Percentiles rank a stretch among this genome's conserved stretches.
phyloP scores from a whole-genome alignment of 352 stramenopile genomes.

The Phytopythium mirpurense region DNA sequence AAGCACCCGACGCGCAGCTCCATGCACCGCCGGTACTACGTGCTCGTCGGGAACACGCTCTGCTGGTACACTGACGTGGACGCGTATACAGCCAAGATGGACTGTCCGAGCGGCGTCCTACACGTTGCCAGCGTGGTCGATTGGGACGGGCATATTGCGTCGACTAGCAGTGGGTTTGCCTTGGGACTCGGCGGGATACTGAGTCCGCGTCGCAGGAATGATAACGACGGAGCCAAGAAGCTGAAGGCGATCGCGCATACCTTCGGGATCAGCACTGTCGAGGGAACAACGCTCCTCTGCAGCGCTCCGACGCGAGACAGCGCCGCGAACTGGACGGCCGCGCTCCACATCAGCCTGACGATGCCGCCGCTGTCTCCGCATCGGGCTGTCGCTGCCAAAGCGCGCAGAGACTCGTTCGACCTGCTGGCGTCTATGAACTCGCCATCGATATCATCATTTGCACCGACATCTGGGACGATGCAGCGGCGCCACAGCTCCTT shows the following conservation, averaged over 20 bases:
- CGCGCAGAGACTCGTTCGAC: conserved; percentile 67
- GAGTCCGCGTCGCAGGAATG: conserved; percentile 5
- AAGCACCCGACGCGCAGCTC: conserved; percentile 53
- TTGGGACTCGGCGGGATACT: conserved; percentile 3
- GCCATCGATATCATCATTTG: not conserved
- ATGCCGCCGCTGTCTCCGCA: conserved; percentile 77
- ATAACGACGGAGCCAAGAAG: conserved; percentile 20
- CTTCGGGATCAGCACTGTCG: conserved; percentile 58
- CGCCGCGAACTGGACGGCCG: conserved; percentile 61
- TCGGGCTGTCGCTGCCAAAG: conserved; percentile 55
- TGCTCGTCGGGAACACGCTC: conserved; percentile 69
- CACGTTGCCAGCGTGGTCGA: conserved; percentile 57
- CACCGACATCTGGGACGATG: not conserved
- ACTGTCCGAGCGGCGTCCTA: conserved; percentile 49
- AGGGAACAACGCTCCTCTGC: conserved; percentile 62
- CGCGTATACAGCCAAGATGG: conserved; percentile 38
- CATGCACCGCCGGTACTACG: conserved; percentile 78
- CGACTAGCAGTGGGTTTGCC: conserved; percentile 4
- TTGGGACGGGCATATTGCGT: conserved; percentile 55
- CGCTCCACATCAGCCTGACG: conserved; percentile 63
- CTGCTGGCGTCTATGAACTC: conserved; percentile 22
- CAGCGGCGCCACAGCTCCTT: conserved; percentile 5
- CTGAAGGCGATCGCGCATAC: conserved; percentile 48
- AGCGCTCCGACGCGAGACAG: conserved; percentile 59
- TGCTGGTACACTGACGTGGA: conserved; percentile 80